Evolutionary conservation across 2,329 filamentous ascomycete species (phyloP).

Genomic region (Ophiostoma australiae): DNA sequence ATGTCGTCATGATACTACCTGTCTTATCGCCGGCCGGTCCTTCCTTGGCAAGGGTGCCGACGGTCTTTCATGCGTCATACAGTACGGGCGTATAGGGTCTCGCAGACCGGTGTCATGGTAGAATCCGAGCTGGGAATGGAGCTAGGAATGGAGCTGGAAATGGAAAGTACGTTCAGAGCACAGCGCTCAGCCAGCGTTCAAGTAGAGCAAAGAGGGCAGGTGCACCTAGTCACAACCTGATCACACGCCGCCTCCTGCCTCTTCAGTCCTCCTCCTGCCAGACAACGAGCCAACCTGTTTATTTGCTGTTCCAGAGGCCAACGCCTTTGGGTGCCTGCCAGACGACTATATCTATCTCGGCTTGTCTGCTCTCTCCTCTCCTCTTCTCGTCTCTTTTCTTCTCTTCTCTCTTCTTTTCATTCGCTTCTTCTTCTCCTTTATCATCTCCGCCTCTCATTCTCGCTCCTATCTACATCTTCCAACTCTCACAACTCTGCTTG

Average conservation of each 20-base stretch:
- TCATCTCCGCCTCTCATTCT: background rate
- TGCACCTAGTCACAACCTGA: slow-evolving; percentile 9
- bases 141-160: background rate
- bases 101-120: background rate
- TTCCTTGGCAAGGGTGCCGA: slow-evolving; percentile 13
- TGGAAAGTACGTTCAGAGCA: background rate
- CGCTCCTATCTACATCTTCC: background rate
- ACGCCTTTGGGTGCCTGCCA: background rate
- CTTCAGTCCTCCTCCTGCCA: too few species aligned
- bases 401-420: background rate
- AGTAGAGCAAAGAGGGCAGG: background rate
- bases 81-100: background rate
- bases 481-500: background rate
- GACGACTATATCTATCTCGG: background rate
- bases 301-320: background rate
- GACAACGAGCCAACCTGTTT: slow-evolving; percentile 7
- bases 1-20: slow-evolving; percentile 13
- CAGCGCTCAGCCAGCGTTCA: background rate
- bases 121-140: background rate
- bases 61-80: slow-evolving; percentile 14
- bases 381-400: background rate
- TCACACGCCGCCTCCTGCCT: background rate
- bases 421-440: background rate
- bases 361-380: background rate
- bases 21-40: slow-evolving; percentile 12